These are phyloP conservation scores for Yamadazyma akitaensis DNA, from an alignment of 805 yeast genomes.

Conservation along the genomic window DNA sequence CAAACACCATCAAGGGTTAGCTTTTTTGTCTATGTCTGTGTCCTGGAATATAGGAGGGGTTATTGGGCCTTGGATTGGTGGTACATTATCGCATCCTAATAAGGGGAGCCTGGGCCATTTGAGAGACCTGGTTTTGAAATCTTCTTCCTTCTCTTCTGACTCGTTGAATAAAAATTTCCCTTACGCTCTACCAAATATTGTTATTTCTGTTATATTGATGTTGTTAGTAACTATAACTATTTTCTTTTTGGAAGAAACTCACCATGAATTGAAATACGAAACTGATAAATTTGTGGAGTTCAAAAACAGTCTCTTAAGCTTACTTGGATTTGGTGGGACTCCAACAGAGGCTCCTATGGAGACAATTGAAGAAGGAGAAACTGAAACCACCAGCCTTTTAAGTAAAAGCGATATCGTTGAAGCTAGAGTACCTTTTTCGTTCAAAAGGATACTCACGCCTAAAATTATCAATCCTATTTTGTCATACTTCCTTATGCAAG, in stretches of 20 bases:
- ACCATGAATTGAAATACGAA: constrained; percentile 9
- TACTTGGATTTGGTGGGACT: neutral
- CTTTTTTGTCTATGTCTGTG: constrained; percentile 14
- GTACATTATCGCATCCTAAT: constrained; percentile 11
- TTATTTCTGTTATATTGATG: constrained; percentile 18
- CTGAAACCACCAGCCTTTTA: constrained; percentile 3
- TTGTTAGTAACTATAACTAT: constrained; percentile 15
- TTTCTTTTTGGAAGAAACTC: constrained; percentile 25
- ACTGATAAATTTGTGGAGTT: constrained; percentile 17
- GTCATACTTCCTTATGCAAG: constrained; percentile 40
- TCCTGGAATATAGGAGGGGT: constrained; percentile 17
- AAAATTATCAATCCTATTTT: constrained; percentile 26
- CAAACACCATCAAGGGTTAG: constrained; percentile 14
- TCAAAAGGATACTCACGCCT: constrained; percentile 19
- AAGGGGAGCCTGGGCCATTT: constrained; percentile 8
- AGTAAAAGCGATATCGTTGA: neutral
- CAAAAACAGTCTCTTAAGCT: neutral
- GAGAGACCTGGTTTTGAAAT: neutral
- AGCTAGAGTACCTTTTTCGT: neutral
- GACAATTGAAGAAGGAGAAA: constrained; percentile 2
- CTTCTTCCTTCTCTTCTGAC: neutral
- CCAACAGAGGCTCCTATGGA: neutral
- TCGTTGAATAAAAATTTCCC: constrained; percentile 13
- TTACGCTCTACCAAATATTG: constrained; percentile 23
- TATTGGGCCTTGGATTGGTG: constrained; percentile 16